These are phyloP conservation scores for Eucalyptus curtisii DNA, from an alignment of 345 rosid genomes.

Conservation along the genomic window DNA sequence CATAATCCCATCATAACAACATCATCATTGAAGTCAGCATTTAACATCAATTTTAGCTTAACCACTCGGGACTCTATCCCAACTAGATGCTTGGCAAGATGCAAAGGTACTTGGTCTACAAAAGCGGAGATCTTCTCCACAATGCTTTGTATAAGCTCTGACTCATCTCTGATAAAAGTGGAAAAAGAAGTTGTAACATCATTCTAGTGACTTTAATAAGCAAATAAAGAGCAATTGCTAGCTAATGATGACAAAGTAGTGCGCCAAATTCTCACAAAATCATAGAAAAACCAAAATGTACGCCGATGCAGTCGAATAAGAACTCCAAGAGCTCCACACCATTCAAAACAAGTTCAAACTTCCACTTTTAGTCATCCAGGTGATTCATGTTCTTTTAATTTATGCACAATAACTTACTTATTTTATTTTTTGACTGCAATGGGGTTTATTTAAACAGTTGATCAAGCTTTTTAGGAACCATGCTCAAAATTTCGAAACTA, in stretches of 20 bases:
- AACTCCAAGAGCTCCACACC: background rate
- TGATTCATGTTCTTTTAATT: background rate
- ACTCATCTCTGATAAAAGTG: background rate
- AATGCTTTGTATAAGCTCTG: fast-evolving
- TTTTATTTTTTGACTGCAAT: background rate
- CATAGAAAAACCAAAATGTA: background rate
- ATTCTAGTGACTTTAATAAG: no score
- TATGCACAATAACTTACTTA: background rate
- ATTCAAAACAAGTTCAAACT: no score
- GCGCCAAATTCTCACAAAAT: background rate
- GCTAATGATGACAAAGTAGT: fast-evolving
- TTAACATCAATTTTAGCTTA: no score
- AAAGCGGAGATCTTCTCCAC: background rate
- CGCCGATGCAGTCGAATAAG: background rate
- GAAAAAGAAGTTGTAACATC: background rate
- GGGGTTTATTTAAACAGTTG: background rate
- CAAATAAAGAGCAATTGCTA: background rate
- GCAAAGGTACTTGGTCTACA: background rate
- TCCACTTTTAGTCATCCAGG: background rate
- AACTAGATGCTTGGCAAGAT: background rate
- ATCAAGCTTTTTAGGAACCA: background rate
- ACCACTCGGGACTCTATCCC: background rate
- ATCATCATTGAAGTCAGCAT: background rate
- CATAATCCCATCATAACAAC: background rate
- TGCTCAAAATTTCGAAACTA: background rate